Evolutionary conservation across 495 filamentous ascomycete genomes (phyloP).

Genomic region (Penicillium paradoxum): DNA sequence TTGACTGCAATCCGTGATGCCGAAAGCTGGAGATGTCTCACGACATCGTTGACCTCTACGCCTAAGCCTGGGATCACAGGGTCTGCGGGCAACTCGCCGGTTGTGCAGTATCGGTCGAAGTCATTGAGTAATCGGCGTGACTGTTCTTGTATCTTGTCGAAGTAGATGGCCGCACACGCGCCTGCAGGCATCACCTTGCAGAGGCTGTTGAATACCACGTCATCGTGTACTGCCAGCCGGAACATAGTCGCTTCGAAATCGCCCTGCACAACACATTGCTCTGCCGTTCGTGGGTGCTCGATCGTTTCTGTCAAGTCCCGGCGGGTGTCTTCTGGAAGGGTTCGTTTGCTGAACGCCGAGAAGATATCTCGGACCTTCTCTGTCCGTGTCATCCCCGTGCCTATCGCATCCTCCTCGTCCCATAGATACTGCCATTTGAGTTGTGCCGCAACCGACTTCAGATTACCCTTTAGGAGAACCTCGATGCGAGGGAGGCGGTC

Average conservation of each 20-base stretch:
- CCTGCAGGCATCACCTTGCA: slow-evolving; percentile 45
- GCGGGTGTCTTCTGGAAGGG: slow-evolving; percentile 45
- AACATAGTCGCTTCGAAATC: slow-evolving; percentile 50
- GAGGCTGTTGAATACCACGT: slow-evolving; percentile 40
- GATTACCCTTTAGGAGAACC: slow-evolving; percentile 33
- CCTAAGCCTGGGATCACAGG: slow-evolving; percentile 13
- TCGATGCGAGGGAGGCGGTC: slow-evolving; percentile 32
- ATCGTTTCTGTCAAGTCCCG: slow-evolving; percentile 33
- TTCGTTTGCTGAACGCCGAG: slow-evolving; percentile 41
- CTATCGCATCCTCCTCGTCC: slow-evolving; percentile 19
- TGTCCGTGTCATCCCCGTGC: slow-evolving; percentile 31
- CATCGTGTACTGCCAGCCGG: slow-evolving; percentile 45
- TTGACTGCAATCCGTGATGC: slow-evolving; percentile 36
- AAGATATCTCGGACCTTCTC: slow-evolving; percentile 46
- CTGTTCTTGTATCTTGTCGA: slow-evolving; percentile 40
- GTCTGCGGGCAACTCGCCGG: slow-evolving; percentile 24
- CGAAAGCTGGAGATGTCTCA: slow-evolving; percentile 28
- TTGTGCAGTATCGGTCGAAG: slow-evolving; percentile 42
- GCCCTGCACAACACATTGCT: slow-evolving; percentile 45
- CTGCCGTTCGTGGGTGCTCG: slow-evolving; percentile 24
- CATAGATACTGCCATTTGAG: slow-evolving; percentile 37
- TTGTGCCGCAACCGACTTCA: slow-evolving; percentile 34
- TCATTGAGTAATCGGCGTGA: slow-evolving; percentile 32
- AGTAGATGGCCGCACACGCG: slow-evolving; percentile 45
- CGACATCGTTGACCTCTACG: slow-evolving; percentile 29